Evolutionary conservation across 148 eudicot species (phyloP).

Genomic region (Cornus controversa): DNA sequence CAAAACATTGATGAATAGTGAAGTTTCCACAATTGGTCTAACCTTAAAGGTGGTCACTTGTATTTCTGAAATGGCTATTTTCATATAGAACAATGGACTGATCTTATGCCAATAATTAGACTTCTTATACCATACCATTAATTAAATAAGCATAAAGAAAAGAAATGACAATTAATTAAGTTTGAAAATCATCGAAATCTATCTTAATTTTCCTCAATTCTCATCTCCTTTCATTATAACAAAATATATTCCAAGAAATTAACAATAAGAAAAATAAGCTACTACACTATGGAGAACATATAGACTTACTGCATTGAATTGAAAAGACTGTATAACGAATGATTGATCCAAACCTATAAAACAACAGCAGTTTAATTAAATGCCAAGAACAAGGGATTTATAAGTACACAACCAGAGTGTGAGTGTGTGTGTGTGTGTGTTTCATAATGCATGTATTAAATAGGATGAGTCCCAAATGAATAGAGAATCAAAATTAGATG

Average conservation of each 20-base stretch:
- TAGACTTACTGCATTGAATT: neutral
- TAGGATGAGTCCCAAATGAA: neutral
- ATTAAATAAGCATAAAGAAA: neutral
- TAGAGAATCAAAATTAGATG: neutral
- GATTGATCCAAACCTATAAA: neutral
- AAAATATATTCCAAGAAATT: neutral
- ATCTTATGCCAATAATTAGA: too few relatives aligned
- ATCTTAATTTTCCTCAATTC: neutral
- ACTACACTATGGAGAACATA: too few relatives aligned
- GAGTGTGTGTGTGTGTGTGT: neutral
- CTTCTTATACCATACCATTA: neutral
- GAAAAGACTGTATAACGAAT: neutral
- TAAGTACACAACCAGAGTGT: neutral
- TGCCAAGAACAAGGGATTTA: neutral
- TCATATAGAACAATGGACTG: too few relatives aligned
- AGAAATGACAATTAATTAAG: neutral
- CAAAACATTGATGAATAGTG: neutral
- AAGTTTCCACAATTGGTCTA: neutral
- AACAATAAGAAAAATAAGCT: neutral
- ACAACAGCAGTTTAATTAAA: neutral
- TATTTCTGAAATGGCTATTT: too few relatives aligned
- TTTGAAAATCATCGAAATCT: neutral
- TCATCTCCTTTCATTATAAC: neutral
- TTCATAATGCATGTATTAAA: too few relatives aligned
- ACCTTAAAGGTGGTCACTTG: neutral